Evolutionary conservation across 306 rosid species (phyloP), one percentile per base, ranked within the genome.

Genomic region (Glycyrrhiza uralensis): DNA sequence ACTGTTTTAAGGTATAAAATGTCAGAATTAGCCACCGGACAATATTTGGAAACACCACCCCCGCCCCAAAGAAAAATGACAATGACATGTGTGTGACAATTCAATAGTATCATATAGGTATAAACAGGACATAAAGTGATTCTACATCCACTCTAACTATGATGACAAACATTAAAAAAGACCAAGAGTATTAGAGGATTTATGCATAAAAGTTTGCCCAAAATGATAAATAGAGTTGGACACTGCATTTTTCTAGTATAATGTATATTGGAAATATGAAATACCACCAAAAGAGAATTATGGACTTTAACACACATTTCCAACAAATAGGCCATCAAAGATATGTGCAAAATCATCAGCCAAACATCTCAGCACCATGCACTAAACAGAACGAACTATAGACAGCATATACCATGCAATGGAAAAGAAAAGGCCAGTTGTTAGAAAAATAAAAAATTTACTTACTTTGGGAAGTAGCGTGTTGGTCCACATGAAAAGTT

Each of bases 401-500:
- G 32, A 36, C n/a, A 33, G 11, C 51, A 72, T 20, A 32, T 24
- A 32, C 2, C 22, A 51, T 65, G 41, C 18, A 45, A 46, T 69
- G 58, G 55, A 10, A 62, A 47, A 54, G 13, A 38, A 62, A 65
- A 68, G 20, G 52, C 28, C 18, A 35, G 38, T 35, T 18, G 74
- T 28, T 45, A 20, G 49, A 68, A 58, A 66, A 51, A 73, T 65
- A 29, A 63, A 35, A 76, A 62, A 46, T 23, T 44, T 35, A 80
- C 94, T 88, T 82, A 88, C 96, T 65, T 65, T 30, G 92, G 92
- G 61, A 90, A 71, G 82, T 86, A 87, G 42, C 10, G 79, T 64
- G 73, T 77, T 76, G 20, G 76, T 36, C 76, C 71, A 45, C 24
- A 75, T n/a, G 79, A 50, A 74, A 80, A 41, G 15, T 58, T 78